Base-by-base conservation (phyloP, 768 basidiomycete genomes). In the Cyathus striatus region DNA sequence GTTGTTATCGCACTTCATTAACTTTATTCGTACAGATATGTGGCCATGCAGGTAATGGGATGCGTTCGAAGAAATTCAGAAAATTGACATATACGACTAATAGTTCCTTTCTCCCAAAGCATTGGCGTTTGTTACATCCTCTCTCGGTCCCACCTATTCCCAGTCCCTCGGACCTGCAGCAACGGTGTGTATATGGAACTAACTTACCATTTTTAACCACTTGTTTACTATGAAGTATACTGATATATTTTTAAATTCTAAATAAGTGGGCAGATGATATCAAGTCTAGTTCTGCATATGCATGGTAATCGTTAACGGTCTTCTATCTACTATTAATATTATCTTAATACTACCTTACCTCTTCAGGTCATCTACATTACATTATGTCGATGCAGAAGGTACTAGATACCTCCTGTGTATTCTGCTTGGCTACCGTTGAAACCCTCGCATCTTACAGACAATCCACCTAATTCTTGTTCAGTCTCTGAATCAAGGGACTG, bases 231-330 rank as follows among this genome's bases (percentile, higher is more conserved):
- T 6, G 13, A 20, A 27, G 13, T 16, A 13, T 32, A 12, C 4
- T n/a, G n/a, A n/a, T n/a, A n/a, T n/a, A n/a, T n/a, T n/a, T n/a
- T n/a, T n/a, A n/a, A n/a, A n/a, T n/a, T n/a, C n/a, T n/a, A n/a
- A n/a, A 38, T 26, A 37, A 76, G 73, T 79, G 76, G 75, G 76
- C 76, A 0, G 77, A 79, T 49, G 59, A 58, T 13, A 67, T 78
- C 45, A 65, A 65, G 30, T 64, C 60, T 13, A 53, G 62, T 44
- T 42, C 58, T 3, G 66, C 64, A 7, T 70, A 54, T 54, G 54
- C 40, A 49, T 73, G 58, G 74, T 74, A 40, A 25, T 61, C 49
- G 6, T 5, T 33, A 20, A 21, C 9, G 20, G 27, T n/a, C 32
- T 7, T 7, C 10, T n/a, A 18, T 30, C 33, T 22, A 22, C 21